Conservation (phyloP, 768 basidiomycete species). For the Mycena olivaceomarginata region DNA sequence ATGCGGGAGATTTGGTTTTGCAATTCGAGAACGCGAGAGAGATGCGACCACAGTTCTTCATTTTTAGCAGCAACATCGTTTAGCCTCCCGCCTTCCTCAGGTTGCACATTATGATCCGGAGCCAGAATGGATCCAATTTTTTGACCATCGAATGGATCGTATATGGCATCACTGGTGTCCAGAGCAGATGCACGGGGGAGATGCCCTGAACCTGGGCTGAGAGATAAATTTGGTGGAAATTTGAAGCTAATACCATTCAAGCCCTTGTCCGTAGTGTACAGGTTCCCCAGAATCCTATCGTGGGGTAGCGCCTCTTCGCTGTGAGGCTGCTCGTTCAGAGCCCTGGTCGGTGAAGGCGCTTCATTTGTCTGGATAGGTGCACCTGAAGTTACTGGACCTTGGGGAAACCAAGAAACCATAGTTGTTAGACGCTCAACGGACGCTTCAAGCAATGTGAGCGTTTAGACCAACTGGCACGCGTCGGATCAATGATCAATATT, state of each 20-base stretch:
- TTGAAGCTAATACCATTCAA: conserved; percentile 28
- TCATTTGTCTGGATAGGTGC: background rate
- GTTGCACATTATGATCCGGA: conserved; percentile 38
- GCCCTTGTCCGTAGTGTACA: conserved; percentile 16
- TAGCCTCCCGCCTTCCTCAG: conserved; percentile 35
- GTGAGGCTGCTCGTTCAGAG: background rate
- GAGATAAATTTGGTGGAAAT: conserved; percentile 24
- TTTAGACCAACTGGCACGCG: no score
- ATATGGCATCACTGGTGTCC: conserved; percentile 47
- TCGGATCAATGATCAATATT: background rate
- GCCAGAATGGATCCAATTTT: conserved; percentile 62
- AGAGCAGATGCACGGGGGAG: background rate
- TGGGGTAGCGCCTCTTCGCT: conserved; percentile 16
- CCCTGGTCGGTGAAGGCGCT: background rate
- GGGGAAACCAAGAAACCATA: conserved; percentile 40
- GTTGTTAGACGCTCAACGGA: background rate
- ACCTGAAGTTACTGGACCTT: conserved; percentile 28
- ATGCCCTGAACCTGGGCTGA: conserved; percentile 22
- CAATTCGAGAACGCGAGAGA: conserved; percentile 81
- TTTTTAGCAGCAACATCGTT: conserved; percentile 53
- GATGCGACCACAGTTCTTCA: conserved; percentile 79
- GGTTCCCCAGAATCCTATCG: conserved; percentile 38
- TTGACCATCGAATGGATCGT: conserved; percentile 74
- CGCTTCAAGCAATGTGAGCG: no score
- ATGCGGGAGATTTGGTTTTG: conserved; percentile 84